A percentile compares a stretch with the other conserved stretches of the same genome.
Conservation (phyloP, 352 stramenopile genomes). For the Pythium volutum region DNA sequence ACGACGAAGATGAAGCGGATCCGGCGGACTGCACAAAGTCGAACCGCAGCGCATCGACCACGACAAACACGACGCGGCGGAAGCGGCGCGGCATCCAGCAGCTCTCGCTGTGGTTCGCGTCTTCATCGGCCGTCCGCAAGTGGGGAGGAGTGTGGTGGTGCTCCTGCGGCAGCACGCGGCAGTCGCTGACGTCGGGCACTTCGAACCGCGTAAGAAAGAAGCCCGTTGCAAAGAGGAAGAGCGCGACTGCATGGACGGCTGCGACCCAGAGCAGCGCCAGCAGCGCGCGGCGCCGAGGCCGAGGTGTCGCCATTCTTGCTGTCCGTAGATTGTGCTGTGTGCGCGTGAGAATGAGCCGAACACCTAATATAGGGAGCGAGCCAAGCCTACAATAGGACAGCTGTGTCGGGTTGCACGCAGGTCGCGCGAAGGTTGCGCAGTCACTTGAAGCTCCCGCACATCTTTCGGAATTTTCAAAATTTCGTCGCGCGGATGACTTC, state of each 20-base stretch:
- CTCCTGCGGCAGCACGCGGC: slow-evolving; percentile 29
- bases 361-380: background rate
- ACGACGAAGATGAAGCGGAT: background rate
- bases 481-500: background rate
- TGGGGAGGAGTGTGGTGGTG: background rate
- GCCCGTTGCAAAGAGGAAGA: slow-evolving; percentile 82
- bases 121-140: slow-evolving; percentile 4
- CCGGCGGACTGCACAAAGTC: slow-evolving; percentile 89
- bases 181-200: slow-evolving; percentile 65
- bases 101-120: slow-evolving; percentile 5
- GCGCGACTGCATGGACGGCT: slow-evolving; percentile 41
- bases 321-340: background rate
- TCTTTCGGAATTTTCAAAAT: slow-evolving; percentile 7
- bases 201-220: slow-evolving; percentile 91
- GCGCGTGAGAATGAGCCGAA: background rate
- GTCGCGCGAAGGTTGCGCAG: background rate
- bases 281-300: slow-evolving; percentile 5
- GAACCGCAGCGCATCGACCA: slow-evolving; percentile 96
- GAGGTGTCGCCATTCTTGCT: background rate
- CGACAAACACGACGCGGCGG: slow-evolving; percentile 89
- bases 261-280: slow-evolving; percentile 35
- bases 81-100: slow-evolving; percentile 83
- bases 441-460: slow-evolving; percentile 3
- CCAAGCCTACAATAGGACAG: background rate
- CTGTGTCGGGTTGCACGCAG: background rate